Base-by-base conservation (phyloP, 805 yeast species). In the Lachancea sp. region DNA sequence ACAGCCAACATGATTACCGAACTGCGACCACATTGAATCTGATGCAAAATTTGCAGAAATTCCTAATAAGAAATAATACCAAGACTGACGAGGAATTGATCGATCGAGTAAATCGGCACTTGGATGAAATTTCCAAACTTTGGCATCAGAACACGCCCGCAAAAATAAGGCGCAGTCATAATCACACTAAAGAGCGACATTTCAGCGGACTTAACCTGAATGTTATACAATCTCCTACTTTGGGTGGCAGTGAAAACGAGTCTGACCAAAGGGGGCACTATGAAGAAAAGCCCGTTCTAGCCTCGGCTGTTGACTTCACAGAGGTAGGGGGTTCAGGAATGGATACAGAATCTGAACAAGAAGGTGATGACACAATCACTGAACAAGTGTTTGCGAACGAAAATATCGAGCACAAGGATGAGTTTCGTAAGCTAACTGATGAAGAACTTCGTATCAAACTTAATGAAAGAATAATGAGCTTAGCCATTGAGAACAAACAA, bases 401-500 rank as follows among this genome's bases (percentile, higher is more conserved):
- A 15, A 46, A 36, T 29, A 42, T 20, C 25, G 46, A 36, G 18
- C 36, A 36, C n/a, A 36, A 32, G 25, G 41, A 45, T 8, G 48
- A 46, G 7, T 42, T 52, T 30, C 43, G 41, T 10, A 47, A 53
- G 12, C 19, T 54, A 2, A 49, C 56, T 8, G 68, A 63, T 46
- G 60, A 57, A 22, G 65, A 63, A 40, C 40, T 65, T 15, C 50
- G 58, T 36, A 37, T 46, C 13, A 56, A 54, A 41, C 42, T 65
- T 22, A 53, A 62, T 37, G 57, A 58, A 36, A 55, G 63, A 29
- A 60, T 65, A 12, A 42, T 45, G 16, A 48, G 49, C 33, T 47
- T 65, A 33, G 63, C 66, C 10, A 46, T 50, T 27, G 66, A 63
- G 40, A 65, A 65, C 41, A 59, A 52, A 38, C 50, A 49, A 29